Evolutionary conservation across 1,284 basidiomycete species (phyloP).

Genomic region (Meira nashicola): DNA sequence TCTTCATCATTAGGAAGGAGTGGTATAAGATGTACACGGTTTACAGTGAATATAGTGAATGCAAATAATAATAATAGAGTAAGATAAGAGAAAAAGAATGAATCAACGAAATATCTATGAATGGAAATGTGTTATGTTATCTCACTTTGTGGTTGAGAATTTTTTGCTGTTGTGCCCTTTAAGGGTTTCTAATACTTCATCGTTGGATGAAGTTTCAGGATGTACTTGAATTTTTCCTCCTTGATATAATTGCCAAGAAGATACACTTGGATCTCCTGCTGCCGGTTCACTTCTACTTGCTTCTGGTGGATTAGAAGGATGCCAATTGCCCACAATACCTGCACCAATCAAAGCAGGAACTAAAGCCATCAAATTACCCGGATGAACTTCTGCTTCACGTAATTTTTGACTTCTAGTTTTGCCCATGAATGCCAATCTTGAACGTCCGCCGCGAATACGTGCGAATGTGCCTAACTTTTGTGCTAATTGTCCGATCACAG

Average conservation of each 20-base stretch:
- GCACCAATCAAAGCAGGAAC: slow-evolving; percentile 46
- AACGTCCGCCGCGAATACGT: slow-evolving; percentile 62
- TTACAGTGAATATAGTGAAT: no score
- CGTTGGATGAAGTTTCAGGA: slow-evolving; percentile 65
- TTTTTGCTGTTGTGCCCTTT: not conserved
- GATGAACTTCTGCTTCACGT: slow-evolving; percentile 49
- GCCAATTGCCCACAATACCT: slow-evolving; percentile 42
- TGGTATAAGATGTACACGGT: no score
- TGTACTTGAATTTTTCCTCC: slow-evolving; percentile 75
- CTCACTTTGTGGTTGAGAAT: no score
- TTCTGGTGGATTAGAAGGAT: slow-evolving; percentile 58
- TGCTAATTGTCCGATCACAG: slow-evolving; percentile 60
- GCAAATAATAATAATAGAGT: no score
- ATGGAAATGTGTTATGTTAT: no score
- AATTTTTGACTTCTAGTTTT: slow-evolving; percentile 45
- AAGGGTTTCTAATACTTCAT: slow-evolving; percentile 38
- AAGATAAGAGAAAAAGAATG: no score
- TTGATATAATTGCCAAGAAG: slow-evolving; percentile 29
- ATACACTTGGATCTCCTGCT: slow-evolving; percentile 20
- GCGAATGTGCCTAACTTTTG: slow-evolving; percentile 38
- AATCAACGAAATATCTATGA: no score
- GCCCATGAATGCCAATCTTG: slow-evolving; percentile 60
- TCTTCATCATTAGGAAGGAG: no score
- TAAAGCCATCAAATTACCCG: slow-evolving; percentile 68
- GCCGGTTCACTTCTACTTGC: slow-evolving; percentile 13